A percentile compares a stretch with the other conserved stretches of the same genome.
phyloP scores from a whole-genome alignment of 306 rosid genomes.

The Dryas octopetala region DNA sequence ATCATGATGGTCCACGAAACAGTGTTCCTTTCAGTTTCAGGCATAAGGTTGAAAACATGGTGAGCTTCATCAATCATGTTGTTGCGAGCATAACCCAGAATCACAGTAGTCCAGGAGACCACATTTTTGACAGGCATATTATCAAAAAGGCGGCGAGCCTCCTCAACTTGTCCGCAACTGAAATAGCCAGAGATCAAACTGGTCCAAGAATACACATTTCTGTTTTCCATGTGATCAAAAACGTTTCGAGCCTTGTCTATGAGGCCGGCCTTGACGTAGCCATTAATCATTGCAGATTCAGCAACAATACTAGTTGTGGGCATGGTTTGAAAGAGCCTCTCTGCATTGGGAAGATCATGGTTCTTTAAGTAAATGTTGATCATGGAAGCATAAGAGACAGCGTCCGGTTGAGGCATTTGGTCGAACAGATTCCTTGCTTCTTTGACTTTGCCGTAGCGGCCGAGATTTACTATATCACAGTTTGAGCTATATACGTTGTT shows the following conservation, averaged over 20 bases:
- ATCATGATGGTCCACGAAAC: constrained; percentile 51
- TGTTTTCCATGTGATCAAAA: constrained; percentile 41
- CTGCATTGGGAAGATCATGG: constrained; percentile 16
- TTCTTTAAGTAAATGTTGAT: constrained; percentile 21
- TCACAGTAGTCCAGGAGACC: constrained; percentile 41
- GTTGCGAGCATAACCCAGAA: constrained; percentile 43
- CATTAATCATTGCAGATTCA: constrained; percentile 47
- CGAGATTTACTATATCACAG: constrained; percentile 5
- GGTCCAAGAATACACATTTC: constrained; percentile 48
- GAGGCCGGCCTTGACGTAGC: constrained; percentile 41
- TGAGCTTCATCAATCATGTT: constrained; percentile 34
- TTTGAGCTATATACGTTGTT: background rate
- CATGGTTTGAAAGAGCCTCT: constrained; percentile 16
- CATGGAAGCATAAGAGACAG: constrained; percentile 25
- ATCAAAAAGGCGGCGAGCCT: constrained; percentile 36
- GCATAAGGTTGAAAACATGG: constrained; percentile 40
- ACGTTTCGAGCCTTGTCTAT: constrained; percentile 35
- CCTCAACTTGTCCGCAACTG: constrained; percentile 33
- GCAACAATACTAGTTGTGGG: constrained; percentile 21
- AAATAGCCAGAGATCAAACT: constrained; percentile 52
- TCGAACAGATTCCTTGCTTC: constrained; percentile 28
- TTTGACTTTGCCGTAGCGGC: constrained; percentile 10
- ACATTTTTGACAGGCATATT: constrained; percentile 45
- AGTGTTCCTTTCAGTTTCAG: constrained; percentile 33
- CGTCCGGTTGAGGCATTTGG: constrained; percentile 17